Base-by-base conservation (phyloP, 75 land plant species). In the Cryptomeria japonica region DNA sequence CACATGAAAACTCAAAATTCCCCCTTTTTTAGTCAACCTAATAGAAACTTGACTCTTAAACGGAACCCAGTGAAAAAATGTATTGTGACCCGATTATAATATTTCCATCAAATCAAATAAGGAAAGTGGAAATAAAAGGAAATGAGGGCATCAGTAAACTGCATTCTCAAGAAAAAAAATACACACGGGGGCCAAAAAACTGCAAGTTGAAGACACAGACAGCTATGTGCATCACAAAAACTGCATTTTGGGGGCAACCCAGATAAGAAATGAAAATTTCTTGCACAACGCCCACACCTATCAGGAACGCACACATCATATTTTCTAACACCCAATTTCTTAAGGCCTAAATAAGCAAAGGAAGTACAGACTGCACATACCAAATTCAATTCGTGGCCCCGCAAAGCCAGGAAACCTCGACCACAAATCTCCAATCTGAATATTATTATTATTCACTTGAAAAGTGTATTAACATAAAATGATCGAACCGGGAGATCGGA, bases 351-450 rank as follows among this genome's bases (percentile, higher is more conserved):
- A 34, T 9, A 28, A 72, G 13, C 32, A 25, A 25, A 28, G 31
- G n/a, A 42, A 82, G 25, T 79, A 39, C 82, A 79, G 42, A 79
- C 82, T 18, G 46, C 12, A 39, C 82, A n/a, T 82, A 82, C 84
- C 84, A 22, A n/a, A 44, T 82, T 46, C 46, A 44, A 28, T 82
- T 46, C 31, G 32, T 32, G 25, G 53, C 49, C 84, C 84, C 31
- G 32, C 51, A 28, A n/a, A 82, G 49, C 5, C 84, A 82, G 42
- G 1, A 79, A 22, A 10, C 25, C 51, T 28, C 84, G 46, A 46
- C 84, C 32, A 46, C 49, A n/a, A 16, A n/a, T 44, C 18, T 42
- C 34, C 51, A 46, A 38, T 39, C 82, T 18, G 18, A 79, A n/a
- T n/a, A n/a, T 41, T 8, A 39, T 5, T 64, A 22, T 64, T 58